Evolutionary conservation across 2,329 filamentous ascomycete species (phyloP).

Genomic region (Cytospora schulzeri): DNA sequence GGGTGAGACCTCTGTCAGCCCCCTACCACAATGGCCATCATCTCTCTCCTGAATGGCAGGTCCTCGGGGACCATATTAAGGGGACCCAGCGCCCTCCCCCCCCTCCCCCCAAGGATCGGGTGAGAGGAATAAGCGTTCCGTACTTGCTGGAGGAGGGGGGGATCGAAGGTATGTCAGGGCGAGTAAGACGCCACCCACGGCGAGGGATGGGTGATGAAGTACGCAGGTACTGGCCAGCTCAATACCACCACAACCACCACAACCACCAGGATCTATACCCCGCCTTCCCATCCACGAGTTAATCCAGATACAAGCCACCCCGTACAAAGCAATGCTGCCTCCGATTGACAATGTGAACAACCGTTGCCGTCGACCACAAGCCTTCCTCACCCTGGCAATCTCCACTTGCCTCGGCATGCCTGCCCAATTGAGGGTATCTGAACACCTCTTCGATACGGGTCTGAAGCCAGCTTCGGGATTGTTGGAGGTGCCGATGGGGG

Average conservation of each 20-base stretch:
- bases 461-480: neutral
- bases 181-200: neutral
- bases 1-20: neutral
- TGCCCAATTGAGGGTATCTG: constrained; percentile 16
- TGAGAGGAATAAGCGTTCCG: neutral
- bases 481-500: constrained; percentile 10
- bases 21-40: neutral
- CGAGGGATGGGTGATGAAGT: neutral
- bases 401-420: constrained; percentile 6
- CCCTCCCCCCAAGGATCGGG: neutral
- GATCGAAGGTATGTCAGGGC: constrained; percentile 3
- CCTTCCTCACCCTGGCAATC: neutral
- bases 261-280: constrained; percentile 9
- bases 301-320: constrained; percentile 7
- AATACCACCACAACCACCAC: constrained; percentile 1
- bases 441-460: neutral
- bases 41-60: neutral
- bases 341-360: neutral
- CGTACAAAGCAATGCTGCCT: neutral
- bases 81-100: neutral
- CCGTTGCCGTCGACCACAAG: constrained; percentile 7
- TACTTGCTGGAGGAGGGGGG: constrained; percentile 7
- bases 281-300: constrained; percentile 3
- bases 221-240: constrained; percentile 12
- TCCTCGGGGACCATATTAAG: neutral